Evolutionary conservation across 1,284 basidiomycete genomes (phyloP).

Genomic region (Tilletia horrida): DNA sequence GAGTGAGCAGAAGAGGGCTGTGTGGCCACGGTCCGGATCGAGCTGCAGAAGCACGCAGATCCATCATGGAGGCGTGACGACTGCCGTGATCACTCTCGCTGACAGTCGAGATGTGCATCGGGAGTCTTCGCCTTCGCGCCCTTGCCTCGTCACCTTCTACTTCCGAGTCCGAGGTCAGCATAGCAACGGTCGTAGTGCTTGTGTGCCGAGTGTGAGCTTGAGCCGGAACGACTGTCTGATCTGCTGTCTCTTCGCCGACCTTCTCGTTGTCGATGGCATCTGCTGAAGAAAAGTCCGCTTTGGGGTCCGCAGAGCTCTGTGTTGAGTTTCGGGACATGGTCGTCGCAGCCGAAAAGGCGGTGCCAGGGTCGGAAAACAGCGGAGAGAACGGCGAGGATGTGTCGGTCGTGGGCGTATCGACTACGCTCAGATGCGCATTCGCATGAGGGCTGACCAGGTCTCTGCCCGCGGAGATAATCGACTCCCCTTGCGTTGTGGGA

Average conservation of each 20-base stretch:
- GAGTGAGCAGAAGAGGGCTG: conserved; percentile 8
- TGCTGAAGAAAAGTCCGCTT: neutral
- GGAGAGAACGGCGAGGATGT: conserved; percentile 12
- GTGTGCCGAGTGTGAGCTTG: neutral
- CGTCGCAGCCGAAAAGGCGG: neutral
- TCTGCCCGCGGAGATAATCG: neutral
- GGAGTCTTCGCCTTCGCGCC: neutral
- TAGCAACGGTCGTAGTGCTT: neutral
- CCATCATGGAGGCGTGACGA: neutral
- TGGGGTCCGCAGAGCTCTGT: neutral
- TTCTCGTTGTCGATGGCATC: neutral
- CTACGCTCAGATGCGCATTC: neutral
- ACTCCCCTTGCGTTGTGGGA: neutral
- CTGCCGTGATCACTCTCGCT: neutral
- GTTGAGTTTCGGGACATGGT: conserved; percentile 14
- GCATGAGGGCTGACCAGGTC: neutral
- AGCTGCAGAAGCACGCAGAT: neutral
- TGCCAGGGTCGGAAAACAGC: conserved; percentile 11
- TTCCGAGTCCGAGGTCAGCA: conserved; percentile 2
- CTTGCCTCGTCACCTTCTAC: neutral
- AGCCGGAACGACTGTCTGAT: neutral
- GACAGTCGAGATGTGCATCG: neutral
- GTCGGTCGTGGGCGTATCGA: neutral
- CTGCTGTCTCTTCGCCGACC: neutral
- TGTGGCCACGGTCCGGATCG: conserved; percentile 2